Conservation (phyloP, 192 early-diverging fungal species). For the Jimgerdemannia flammicorona region DNA sequence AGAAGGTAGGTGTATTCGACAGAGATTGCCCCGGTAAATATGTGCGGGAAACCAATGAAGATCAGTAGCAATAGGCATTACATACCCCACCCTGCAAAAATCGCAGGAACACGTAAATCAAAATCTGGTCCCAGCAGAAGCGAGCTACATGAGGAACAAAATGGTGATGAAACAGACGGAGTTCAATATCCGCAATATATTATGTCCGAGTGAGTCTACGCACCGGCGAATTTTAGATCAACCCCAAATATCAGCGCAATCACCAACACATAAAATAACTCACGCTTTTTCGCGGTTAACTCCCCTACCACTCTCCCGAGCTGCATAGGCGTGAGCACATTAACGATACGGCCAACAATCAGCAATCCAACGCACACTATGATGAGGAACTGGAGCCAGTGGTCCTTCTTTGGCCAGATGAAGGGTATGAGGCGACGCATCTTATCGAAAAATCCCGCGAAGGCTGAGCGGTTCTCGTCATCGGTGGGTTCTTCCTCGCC, state of each 20-base stretch:
- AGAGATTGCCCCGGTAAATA: too few relatives aligned
- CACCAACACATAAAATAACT: too few relatives aligned
- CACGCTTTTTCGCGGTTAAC: slow-evolving; percentile 20
- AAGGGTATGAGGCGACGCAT: slow-evolving; percentile 73
- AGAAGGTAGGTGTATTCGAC: background rate
- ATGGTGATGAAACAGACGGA: too few relatives aligned
- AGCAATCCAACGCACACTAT: slow-evolving; percentile 67
- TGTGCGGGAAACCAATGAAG: too few relatives aligned
- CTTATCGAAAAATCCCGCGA: slow-evolving; percentile 46
- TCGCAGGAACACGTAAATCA: slow-evolving; percentile 58
- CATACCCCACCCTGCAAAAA: slow-evolving; percentile 73
- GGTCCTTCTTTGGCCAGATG: slow-evolving; percentile 73
- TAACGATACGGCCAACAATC: slow-evolving; percentile 62
- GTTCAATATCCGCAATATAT: too few relatives aligned
- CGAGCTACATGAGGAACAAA: background rate
- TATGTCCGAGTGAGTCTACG: too few relatives aligned
- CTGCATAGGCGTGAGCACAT: slow-evolving; percentile 80
- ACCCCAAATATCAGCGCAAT: too few relatives aligned
- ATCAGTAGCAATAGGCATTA: background rate
- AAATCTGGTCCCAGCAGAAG: slow-evolving; percentile 54
- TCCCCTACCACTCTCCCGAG: slow-evolving; percentile 80
- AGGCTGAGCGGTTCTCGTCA: slow-evolving; percentile 11
- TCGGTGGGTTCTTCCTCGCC: slow-evolving; percentile 23
- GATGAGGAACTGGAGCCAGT: slow-evolving; percentile 62
- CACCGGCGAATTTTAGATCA: too few relatives aligned